Conservation (phyloP, 164 flowering plant genomes). For the Amborella trichopoda region DNA sequence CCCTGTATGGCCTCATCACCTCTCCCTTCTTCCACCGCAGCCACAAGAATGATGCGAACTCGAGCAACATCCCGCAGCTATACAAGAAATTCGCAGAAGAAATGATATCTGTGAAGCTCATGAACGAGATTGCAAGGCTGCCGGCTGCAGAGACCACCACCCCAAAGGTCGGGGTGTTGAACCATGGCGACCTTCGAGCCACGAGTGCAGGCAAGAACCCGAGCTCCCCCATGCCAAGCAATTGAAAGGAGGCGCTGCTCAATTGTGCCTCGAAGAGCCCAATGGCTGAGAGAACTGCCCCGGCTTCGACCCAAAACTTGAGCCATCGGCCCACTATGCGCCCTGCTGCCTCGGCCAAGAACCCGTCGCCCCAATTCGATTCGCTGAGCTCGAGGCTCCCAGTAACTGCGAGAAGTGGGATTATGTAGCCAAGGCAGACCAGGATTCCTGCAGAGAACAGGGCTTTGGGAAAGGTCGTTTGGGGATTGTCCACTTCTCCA, state of each 20-base stretch:
- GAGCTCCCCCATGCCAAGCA: conserved; percentile 49
- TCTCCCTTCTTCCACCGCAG: conserved; percentile 30
- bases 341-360: conserved; percentile 36
- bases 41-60: conserved; percentile 48
- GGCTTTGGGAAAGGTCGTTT: conserved; percentile 40
- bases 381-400: conserved; percentile 26
- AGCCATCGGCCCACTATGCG: conserved; percentile 48
- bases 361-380: conserved; percentile 41
- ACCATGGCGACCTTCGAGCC: conserved; percentile 26
- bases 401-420: conserved; percentile 39
- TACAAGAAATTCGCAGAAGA: conserved; percentile 52
- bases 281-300: conserved; percentile 32
- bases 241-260: conserved; percentile 40
- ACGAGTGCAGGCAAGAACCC: conserved; percentile 30
- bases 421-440: conserved; percentile 31
- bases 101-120: conserved; percentile 32
- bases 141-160: conserved; percentile 27
- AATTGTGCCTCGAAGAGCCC: conserved; percentile 59
- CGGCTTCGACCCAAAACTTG: conserved; percentile 36
- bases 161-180: conserved; percentile 52
- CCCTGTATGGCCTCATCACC: conserved; percentile 33
- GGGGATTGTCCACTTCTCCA: conserved; percentile 58
- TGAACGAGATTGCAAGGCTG: conserved; percentile 27
- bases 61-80: conserved; percentile 53
- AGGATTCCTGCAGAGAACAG: conserved; percentile 37